These are phyloP conservation scores for Uronychia binucleata DNA, from an alignment of 73 alveolate species.

Conservation along the genomic window DNA sequence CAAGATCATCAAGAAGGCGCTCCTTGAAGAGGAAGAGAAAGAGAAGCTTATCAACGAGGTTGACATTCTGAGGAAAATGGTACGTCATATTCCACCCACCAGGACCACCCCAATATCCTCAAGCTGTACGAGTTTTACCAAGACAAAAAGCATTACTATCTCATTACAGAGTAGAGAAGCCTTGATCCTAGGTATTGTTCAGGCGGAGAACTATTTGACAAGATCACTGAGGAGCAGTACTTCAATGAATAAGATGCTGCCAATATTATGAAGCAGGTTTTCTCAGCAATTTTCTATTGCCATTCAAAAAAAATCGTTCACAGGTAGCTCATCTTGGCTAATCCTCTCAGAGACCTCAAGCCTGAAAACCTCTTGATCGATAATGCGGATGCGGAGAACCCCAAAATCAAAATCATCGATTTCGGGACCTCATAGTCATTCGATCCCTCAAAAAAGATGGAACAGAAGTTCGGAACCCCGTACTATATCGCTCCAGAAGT, in stretches of 20 bases:
- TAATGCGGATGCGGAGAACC: conserved; percentile 54
- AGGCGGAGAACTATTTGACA: conserved; percentile 85
- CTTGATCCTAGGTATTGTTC: conserved; percentile 17
- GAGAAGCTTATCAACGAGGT: conserved; percentile 41
- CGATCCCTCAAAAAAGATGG: conserved; percentile 19
- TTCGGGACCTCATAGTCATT: conserved; percentile 67
- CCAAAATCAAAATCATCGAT: conserved; percentile 88
- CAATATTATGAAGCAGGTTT: conserved; percentile 62
- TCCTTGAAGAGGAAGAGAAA: conserved; percentile 33
- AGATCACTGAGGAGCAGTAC: conserved; percentile 44
- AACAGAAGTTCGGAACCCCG: conserved; percentile 66
- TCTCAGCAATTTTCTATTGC: conserved; percentile 56
- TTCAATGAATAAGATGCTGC: conserved; percentile 80
- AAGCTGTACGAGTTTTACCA: conserved; percentile 76
- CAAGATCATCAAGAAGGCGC: conserved; percentile 29
- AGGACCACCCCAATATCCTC: conserved; percentile 80
- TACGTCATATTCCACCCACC: neutral
- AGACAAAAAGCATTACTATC: conserved; percentile 63
- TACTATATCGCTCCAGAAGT: conserved; percentile 86
- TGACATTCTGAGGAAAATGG: conserved; percentile 53
- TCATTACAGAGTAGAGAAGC: conserved; percentile 58
- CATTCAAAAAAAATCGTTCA: conserved; percentile 56
- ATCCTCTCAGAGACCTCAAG: conserved; percentile 85
- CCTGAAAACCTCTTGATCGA: conserved; percentile 93
- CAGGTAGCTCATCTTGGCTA: conserved; percentile 66